These are phyloP conservation scores for Monilinia vaccinii-corymbosi DNA, from an alignment of 2,329 filamentous ascomycete genomes.

Conservation along the genomic window DNA sequence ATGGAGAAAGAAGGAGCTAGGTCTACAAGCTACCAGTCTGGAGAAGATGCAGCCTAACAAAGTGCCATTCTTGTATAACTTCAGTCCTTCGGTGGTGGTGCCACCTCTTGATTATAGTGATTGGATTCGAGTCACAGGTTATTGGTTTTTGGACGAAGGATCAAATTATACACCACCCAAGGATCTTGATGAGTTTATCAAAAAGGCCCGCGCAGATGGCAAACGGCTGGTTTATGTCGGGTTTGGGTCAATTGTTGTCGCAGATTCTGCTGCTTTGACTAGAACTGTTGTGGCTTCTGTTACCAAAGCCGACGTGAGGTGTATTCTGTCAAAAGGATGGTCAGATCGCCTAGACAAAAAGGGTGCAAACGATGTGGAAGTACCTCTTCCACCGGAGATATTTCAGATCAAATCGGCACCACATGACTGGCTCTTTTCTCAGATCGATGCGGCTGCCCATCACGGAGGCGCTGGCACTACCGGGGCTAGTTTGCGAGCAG, in stretches of 20 bases:
- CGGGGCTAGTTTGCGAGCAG: slow-evolving; percentile 81
- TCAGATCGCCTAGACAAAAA: slow-evolving; percentile 68
- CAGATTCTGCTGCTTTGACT: slow-evolving; percentile 80
- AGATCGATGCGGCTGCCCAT: slow-evolving; percentile 89
- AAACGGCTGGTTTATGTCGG: slow-evolving; percentile 97
- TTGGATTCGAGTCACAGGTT: slow-evolving; percentile 94
- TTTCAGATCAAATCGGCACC: slow-evolving; percentile 82
- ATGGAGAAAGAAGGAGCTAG: slow-evolving; percentile 77
- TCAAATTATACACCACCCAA: slow-evolving; percentile 60
- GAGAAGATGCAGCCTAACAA: slow-evolving; percentile 94
- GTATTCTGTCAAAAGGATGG: slow-evolving; percentile 95
- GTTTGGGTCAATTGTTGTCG: slow-evolving; percentile 92
- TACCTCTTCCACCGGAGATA: slow-evolving; percentile 70
- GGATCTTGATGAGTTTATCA: slow-evolving; percentile 73
- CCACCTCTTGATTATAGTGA: slow-evolving; percentile 93
- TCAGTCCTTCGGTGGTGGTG: slow-evolving; percentile 86
- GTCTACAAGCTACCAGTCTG: slow-evolving; percentile 69
- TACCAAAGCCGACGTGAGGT: slow-evolving; percentile 81
- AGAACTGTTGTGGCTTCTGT: slow-evolving; percentile 91
- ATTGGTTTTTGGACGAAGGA: slow-evolving; percentile 90
- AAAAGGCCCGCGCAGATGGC: slow-evolving; percentile 65
- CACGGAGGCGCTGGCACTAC: slow-evolving; percentile 94
- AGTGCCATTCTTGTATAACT: slow-evolving; percentile 98
- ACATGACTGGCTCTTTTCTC: slow-evolving; percentile 92
- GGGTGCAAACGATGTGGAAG: slow-evolving; percentile 42